Percentiles rank a stretch among this genome's conserved stretches.
phyloP scores from a whole-genome alignment of 805 yeast species.

The Kuraishia ogatae region DNA sequence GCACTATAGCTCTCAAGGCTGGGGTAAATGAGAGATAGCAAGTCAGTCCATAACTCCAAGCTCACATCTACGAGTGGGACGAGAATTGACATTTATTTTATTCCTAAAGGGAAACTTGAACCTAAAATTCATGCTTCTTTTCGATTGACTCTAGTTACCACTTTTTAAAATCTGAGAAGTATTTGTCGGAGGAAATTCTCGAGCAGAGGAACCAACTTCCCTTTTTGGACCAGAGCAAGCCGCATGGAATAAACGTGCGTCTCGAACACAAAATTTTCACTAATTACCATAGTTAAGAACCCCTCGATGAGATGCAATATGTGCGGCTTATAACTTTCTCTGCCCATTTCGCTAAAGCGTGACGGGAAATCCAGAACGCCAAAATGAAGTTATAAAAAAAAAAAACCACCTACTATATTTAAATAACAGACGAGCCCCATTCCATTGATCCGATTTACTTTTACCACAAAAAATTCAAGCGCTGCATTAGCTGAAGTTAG shows the following conservation, averaged over 20 bases:
- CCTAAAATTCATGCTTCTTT: too few species aligned
- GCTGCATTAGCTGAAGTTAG: too few species aligned
- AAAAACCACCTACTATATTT: neutral
- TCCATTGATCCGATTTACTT: neutral
- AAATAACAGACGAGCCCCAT: neutral
- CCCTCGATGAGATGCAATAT: neutral
- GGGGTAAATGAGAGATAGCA: neutral
- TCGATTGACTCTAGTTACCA: neutral
- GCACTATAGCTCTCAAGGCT: neutral
- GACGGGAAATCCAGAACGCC: neutral
- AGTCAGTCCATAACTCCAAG: neutral
- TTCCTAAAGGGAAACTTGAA: neutral
- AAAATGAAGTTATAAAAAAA: neutral
- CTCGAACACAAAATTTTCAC: neutral
- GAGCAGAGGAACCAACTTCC: neutral
- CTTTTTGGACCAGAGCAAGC: neutral
- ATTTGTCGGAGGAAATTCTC: neutral
- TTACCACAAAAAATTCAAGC: neutral
- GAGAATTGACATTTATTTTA: neutral
- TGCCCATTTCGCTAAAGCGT: neutral
- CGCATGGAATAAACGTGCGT: neutral
- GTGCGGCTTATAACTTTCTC: neutral
- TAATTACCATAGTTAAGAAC: neutral
- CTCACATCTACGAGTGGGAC: neutral
- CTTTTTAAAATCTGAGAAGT: neutral